A percentile compares a stretch with the other conserved stretches of the same genome.
These are phyloP conservation scores for Camellia japonica DNA, from an alignment of 148 eudicot genomes.

Conservation along the genomic window DNA sequence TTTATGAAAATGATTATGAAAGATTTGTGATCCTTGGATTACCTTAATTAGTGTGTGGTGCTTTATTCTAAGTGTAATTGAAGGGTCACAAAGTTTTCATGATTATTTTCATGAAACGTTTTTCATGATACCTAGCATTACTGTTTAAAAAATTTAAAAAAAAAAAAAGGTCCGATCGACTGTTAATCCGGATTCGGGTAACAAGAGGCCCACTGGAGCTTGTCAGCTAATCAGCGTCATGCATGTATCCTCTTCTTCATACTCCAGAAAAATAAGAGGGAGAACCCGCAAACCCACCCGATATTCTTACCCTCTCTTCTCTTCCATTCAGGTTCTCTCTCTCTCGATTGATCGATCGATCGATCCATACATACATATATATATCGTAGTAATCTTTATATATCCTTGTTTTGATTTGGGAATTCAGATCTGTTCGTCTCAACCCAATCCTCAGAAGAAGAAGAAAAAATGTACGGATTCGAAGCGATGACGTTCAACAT, in stretches of 20 bases:
- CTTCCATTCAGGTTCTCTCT: conserved; percentile 2
- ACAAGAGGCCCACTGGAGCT: not conserved
- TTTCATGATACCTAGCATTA: too few species aligned
- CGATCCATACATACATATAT: too few species aligned
- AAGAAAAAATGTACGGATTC: conserved; percentile 74
- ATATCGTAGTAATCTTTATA: not conserved
- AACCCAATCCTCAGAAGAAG: too few species aligned
- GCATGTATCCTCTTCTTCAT: not conserved
- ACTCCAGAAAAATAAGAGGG: not conserved
- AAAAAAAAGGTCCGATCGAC: too few species aligned
- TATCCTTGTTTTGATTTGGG: not conserved
- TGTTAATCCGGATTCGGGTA: too few species aligned
- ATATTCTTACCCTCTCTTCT: not conserved
- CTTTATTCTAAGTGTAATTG: too few species aligned
- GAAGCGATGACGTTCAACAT: conserved; percentile 95
- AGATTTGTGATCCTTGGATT: too few species aligned
- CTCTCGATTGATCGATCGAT: not conserved
- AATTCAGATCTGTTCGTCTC: conserved; percentile 9
- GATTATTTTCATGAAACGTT: too few species aligned
- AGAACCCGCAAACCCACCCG: not conserved
- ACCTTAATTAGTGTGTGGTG: too few species aligned
- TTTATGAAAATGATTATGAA: too few species aligned
- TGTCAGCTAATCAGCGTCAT: not conserved
- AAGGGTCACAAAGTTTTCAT: too few species aligned
- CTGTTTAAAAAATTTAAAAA: too few species aligned